Conservation (phyloP, 345 rosid genomes). For the Firmiana major region DNA sequence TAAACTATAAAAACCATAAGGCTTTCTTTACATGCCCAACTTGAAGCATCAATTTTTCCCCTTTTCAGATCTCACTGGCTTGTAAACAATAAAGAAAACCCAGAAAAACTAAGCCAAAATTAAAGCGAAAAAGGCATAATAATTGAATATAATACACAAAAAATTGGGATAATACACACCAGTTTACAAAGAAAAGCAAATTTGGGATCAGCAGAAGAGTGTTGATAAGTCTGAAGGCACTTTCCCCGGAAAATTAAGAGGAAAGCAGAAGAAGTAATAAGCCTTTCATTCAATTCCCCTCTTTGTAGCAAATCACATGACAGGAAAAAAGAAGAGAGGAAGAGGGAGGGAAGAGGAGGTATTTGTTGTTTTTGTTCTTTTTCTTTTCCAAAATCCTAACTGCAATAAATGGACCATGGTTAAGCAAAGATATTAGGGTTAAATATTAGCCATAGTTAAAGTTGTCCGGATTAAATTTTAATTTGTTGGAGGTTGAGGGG, state of each 20-base stretch:
- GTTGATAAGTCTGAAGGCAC: neutral
- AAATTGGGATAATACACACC: slow-evolving; percentile 29
- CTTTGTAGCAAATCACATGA: neutral
- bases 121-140: slow-evolving; percentile 6
- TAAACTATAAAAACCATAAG: slow-evolving; percentile 10
- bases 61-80: slow-evolving; percentile 46
- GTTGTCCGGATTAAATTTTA: neutral
- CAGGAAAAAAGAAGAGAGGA: neutral
- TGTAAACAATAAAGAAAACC: slow-evolving; percentile 22
- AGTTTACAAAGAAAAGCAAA: slow-evolving; percentile 18
- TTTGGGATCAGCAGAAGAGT: slow-evolving; percentile 24
- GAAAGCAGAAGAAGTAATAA: slow-evolving; percentile 3
- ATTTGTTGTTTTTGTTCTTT: neutral
- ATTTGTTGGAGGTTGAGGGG: slow-evolving; percentile 31
- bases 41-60: slow-evolving; percentile 6
- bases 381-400: slow-evolving; percentile 22
- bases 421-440: slow-evolving; percentile 14
- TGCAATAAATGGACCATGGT: slow-evolving; percentile 32
- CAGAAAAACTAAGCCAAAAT: slow-evolving; percentile 18
- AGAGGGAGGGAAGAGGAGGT: neutral
- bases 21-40: slow-evolving; percentile 2
- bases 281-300: neutral
- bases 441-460: slow-evolving; percentile 38
- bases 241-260: neutral
- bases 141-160: slow-evolving; percentile 4